These are phyloP conservation scores for Exophiala sideris DNA, from an alignment of 2,329 filamentous ascomycete genomes.

Conservation along the genomic window DNA sequence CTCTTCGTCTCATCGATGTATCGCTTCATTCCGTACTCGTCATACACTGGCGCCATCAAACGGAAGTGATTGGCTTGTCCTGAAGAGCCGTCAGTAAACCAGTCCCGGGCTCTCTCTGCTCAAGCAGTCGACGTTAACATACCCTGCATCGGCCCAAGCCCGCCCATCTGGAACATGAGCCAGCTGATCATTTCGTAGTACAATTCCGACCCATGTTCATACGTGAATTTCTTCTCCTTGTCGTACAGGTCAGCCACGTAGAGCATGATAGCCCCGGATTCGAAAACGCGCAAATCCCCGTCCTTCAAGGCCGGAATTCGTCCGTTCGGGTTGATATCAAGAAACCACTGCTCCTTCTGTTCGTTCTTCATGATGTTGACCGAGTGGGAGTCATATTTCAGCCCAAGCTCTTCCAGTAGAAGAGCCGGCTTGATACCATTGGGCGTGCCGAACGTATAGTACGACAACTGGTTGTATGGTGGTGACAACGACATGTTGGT, in stretches of 20 bases:
- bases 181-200: slow-evolving; percentile 46
- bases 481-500: slow-evolving; percentile 7
- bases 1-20: slow-evolving; percentile 50
- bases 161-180: slow-evolving; percentile 46
- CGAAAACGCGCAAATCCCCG: slow-evolving; percentile 41
- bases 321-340: slow-evolving; percentile 50
- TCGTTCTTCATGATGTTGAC: slow-evolving; percentile 44
- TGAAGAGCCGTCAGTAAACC: slow-evolving; percentile 13
- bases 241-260: slow-evolving; percentile 48
- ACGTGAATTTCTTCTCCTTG: slow-evolving; percentile 41
- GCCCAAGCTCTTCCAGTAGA: slow-evolving; percentile 37
- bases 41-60: slow-evolving; percentile 42
- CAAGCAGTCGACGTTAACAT: not conserved
- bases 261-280: slow-evolving; percentile 45
- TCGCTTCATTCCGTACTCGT: slow-evolving; percentile 45
- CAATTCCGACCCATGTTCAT: slow-evolving; percentile 40
- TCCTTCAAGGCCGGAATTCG: slow-evolving; percentile 48
- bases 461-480: slow-evolving; percentile 19
- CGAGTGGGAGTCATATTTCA: slow-evolving; percentile 35
- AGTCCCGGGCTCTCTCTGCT: not conserved
- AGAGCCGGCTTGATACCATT: slow-evolving; percentile 38
- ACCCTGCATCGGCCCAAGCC: slow-evolving; percentile 40
- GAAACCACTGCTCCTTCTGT: slow-evolving; percentile 46
- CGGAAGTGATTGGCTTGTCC: slow-evolving; percentile 50
- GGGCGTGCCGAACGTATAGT: slow-evolving; percentile 22